These are phyloP conservation scores for Mucor piriformis DNA, from an alignment of 371 early-diverging fungal genomes.

Conservation along the genomic window DNA sequence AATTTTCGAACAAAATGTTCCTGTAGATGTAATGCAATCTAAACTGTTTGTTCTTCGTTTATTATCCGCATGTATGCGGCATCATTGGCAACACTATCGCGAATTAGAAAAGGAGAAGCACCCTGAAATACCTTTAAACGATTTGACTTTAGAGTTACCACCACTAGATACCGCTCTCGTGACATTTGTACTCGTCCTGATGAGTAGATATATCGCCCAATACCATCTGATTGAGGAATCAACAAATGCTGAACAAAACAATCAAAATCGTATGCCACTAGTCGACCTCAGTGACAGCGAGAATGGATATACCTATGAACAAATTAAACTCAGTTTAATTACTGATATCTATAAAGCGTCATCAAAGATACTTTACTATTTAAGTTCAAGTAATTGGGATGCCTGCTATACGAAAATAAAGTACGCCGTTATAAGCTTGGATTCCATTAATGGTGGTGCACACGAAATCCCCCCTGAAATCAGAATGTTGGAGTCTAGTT, in stretches of 20 bases:
- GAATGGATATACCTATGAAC: slow-evolving; percentile 31
- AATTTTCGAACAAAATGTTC: slow-evolving; percentile 57
- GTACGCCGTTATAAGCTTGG: slow-evolving; percentile 46
- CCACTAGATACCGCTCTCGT: slow-evolving; percentile 75
- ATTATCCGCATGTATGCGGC: slow-evolving; percentile 75
- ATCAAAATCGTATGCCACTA: slow-evolving; percentile 1
- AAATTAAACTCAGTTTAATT: slow-evolving; percentile 44
- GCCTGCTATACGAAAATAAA: slow-evolving; percentile 76
- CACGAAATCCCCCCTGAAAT: slow-evolving; percentile 65
- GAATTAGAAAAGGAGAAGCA: slow-evolving; percentile 20
- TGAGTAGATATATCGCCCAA: slow-evolving; percentile 68
- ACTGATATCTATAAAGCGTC: slow-evolving; percentile 68
- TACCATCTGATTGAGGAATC: slow-evolving; percentile 45
- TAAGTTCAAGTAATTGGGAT: slow-evolving; percentile 83
- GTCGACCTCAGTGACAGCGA: slow-evolving; percentile 12
- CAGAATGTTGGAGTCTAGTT: slow-evolving; percentile 74
- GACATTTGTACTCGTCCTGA: slow-evolving; percentile 63
- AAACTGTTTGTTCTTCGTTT: slow-evolving; percentile 77
- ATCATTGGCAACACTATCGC: slow-evolving; percentile 58
- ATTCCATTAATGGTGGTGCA: slow-evolving; percentile 49
- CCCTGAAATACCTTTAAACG: slow-evolving; percentile 15
- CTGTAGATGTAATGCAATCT: slow-evolving; percentile 71
- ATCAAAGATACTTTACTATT: slow-evolving; percentile 76
- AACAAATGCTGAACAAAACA: slow-evolving; percentile 25
- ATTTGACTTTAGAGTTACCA: slow-evolving; percentile 35